These are phyloP conservation scores for Lignosus rhinocerotis DNA, from an alignment of 1,284 basidiomycete genomes.

Conservation along the genomic window DNA sequence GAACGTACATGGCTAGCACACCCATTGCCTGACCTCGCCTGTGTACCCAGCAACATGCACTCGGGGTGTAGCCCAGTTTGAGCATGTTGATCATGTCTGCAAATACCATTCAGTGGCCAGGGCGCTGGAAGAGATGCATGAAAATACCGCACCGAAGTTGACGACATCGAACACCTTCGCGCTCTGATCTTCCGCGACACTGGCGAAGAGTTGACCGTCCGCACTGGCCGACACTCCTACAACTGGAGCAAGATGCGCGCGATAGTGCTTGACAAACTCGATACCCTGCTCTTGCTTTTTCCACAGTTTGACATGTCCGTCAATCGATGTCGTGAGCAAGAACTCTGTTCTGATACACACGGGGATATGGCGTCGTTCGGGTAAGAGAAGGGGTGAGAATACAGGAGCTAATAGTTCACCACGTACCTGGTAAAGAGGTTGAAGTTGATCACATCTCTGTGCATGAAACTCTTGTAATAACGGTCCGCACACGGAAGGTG, in stretches of 20 bases:
- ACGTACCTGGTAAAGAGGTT: constrained; percentile 81
- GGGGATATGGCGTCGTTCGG: neutral
- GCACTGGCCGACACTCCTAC: constrained; percentile 84
- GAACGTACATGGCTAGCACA: constrained; percentile 81
- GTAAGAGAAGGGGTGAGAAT: neutral
- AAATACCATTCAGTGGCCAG: neutral
- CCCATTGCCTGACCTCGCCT: constrained; percentile 84
- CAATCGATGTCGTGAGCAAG: constrained; percentile 90
- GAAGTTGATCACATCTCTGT: constrained; percentile 90
- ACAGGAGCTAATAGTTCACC: neutral
- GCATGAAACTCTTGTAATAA: constrained; percentile 99
- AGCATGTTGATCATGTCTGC: constrained; percentile 99
- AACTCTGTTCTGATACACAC: constrained; percentile 76
- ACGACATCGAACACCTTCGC: constrained; percentile 97
- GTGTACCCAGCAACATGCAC: constrained; percentile 94
- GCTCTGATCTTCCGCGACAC: constrained; percentile 80
- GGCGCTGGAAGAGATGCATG: neutral
- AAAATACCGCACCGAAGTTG: constrained; percentile 47
- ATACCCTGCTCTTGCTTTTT: constrained; percentile 94
- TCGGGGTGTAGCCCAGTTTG: constrained; percentile 82
- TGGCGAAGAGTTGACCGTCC: constrained; percentile 93
- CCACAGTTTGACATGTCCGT: constrained; percentile 98
- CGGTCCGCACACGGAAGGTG: constrained; percentile 91
- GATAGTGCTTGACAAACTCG: constrained; percentile 93
- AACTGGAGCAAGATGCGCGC: constrained; percentile 86